Conservation (phyloP, 1,139 yeast genomes). For the Pichia norvegensis region DNA sequence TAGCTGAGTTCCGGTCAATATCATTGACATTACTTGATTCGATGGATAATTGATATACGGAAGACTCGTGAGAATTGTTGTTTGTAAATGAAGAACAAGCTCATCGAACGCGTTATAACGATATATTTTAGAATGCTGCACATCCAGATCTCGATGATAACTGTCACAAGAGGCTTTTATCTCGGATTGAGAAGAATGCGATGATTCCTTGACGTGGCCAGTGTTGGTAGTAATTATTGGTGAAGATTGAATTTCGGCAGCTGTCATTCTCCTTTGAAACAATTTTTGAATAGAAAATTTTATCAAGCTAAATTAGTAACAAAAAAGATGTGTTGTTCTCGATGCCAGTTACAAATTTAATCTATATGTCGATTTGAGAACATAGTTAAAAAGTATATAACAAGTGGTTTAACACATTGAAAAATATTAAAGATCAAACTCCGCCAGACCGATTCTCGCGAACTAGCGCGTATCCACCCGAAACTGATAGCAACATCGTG, state of each 20-base stretch:
- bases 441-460: too few species aligned
- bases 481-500: too few species aligned
- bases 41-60: constrained; percentile 15
- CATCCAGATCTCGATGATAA: constrained; percentile 8
- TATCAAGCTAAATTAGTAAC: too few species aligned
- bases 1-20: constrained; percentile 12
- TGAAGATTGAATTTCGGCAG: background rate
- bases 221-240: background rate
- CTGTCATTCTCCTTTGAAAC: background rate
- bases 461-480: too few species aligned
- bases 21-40: constrained; percentile 8
- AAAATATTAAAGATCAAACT: too few species aligned
- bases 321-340: too few species aligned
- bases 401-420: too few species aligned
- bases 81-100: constrained; percentile 7
- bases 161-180: background rate
- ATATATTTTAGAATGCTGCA: constrained; percentile 10
- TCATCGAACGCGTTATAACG: constrained; percentile 10
- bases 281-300: too few species aligned
- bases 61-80: constrained; percentile 2
- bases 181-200: background rate
- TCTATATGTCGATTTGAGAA: too few species aligned
- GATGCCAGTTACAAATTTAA: too few species aligned
- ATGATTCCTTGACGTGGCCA: background rate
- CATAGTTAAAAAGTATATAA: too few species aligned